These are phyloP conservation scores for Sclerotinia glacialis DNA, from an alignment of 2,329 filamentous ascomycete genomes.

Conservation along the genomic window DNA sequence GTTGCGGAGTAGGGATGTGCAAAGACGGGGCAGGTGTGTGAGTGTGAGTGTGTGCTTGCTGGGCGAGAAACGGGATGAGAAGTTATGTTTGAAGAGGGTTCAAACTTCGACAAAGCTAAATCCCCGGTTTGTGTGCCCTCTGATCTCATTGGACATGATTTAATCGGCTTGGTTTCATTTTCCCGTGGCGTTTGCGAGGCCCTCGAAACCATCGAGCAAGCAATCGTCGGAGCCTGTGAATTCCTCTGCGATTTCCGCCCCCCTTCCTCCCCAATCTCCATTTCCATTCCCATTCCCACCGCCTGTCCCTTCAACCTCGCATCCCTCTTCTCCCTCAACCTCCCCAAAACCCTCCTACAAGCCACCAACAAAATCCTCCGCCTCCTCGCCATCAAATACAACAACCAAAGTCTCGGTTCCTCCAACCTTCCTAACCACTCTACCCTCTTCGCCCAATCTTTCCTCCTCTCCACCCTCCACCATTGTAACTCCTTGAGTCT, in stretches of 20 bases:
- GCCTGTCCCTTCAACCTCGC: background rate
- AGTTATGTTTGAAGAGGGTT: background rate
- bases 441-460: conserved; percentile 29
- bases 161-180: background rate
- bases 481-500: conserved; percentile 26
- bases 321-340: conserved; percentile 27
- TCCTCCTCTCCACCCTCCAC: conserved; percentile 27
- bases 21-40: background rate
- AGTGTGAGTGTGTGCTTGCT: background rate
- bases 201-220: background rate
- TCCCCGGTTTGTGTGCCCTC: background rate
- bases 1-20: background rate
- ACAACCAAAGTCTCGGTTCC: conserved; percentile 30
- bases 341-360: conserved; percentile 20
- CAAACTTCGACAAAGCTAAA: background rate
- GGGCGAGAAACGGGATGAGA: background rate
- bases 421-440: conserved; percentile 32
- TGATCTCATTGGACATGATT: background rate
- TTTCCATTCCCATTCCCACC: background rate
- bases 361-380: conserved; percentile 30
- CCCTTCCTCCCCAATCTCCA: background rate
- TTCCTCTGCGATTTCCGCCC: background rate
- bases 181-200: background rate
- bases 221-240: conserved; percentile 23
- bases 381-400: conserved; percentile 32